Conservation (phyloP, 2,329 filamentous ascomycete genomes). For the Penicillium polonicum region DNA sequence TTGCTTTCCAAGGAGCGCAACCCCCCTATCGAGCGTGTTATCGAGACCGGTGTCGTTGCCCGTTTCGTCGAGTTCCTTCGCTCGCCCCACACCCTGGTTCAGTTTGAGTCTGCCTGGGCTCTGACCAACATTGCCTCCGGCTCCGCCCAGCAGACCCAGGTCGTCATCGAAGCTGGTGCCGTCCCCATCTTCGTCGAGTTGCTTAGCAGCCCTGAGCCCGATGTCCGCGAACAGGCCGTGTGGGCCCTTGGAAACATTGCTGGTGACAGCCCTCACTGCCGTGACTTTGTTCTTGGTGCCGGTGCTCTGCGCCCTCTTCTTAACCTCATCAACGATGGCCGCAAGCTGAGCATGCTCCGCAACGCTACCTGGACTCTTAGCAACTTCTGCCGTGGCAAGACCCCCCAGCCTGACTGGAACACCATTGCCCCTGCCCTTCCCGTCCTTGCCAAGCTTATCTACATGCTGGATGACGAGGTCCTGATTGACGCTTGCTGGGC, state of each 20-base stretch:
- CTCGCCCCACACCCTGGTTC: constrained; percentile 94
- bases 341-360: constrained; percentile 97
- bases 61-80: constrained; percentile 98
- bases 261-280: constrained; percentile 94
- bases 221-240: constrained; percentile 96
- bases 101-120: constrained; percentile 99
- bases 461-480: constrained; percentile 97
- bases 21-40: constrained; percentile 97
- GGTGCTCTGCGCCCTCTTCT: constrained; percentile 90
- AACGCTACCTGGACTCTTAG: constrained; percentile 99
- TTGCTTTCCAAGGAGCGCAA: constrained; percentile 98
- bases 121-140: constrained; percentile 99
- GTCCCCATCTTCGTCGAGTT: constrained; percentile 99
- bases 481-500: constrained; percentile 99
- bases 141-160: constrained; percentile 94
- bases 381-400: constrained; percentile 99
- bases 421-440: constrained; percentile 93
- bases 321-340: constrained; percentile 87
- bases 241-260: constrained; percentile 99
- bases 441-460: constrained; percentile 94
- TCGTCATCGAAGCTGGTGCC: constrained; percentile 96
- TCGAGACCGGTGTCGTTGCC: constrained; percentile 96
- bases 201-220: constrained; percentile 89
- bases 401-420: constrained; percentile 95
- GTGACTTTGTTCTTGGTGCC: constrained; percentile 90